phyloP scores from a whole-genome alignment of 805 yeast genomes.

The Wickerhamiella azymoides region DNA sequence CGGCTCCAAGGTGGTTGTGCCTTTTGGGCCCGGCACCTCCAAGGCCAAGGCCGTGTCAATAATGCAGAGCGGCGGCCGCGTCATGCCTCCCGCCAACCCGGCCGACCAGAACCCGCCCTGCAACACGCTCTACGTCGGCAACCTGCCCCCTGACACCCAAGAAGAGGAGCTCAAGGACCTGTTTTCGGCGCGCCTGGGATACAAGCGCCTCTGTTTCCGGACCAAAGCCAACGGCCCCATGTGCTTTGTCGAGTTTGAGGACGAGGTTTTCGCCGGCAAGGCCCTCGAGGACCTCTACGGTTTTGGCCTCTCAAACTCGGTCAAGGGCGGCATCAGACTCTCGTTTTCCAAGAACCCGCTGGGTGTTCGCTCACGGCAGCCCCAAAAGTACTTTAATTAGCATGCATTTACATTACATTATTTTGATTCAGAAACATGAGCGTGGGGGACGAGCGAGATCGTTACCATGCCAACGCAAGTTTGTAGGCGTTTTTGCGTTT shows the following conservation, averaged over 20 bases:
- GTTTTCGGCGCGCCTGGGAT: conserved; percentile 82
- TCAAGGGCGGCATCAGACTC: conserved; percentile 87
- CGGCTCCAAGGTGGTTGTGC: conserved; percentile 19
- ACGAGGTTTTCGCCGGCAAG: conserved; percentile 81
- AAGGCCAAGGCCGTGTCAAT: conserved; percentile 24
- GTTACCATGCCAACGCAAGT: not conserved
- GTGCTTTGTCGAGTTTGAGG: conserved; percentile 99
- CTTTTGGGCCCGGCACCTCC: conserved; percentile 23
- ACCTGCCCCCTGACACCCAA: conserved; percentile 91
- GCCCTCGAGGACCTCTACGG: conserved; percentile 93
- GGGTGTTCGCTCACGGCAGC: conserved; percentile 65
- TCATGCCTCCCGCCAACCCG: conserved; percentile 60
- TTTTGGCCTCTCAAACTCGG: conserved; percentile 71
- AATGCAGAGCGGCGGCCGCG: conserved; percentile 27
- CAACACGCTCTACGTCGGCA: conserved; percentile 92
- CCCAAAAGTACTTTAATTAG: conserved; percentile 8
- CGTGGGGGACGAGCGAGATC: not conserved
- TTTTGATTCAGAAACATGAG: not conserved
- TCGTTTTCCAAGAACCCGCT: conserved; percentile 93
- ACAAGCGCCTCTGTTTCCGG: conserved; percentile 81
- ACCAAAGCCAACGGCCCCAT: conserved; percentile 85
- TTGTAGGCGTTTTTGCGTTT: too few relatives aligned
- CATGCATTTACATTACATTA: not conserved
- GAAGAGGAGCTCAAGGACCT: conserved; percentile 81
- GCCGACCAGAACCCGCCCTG: conserved; percentile 99